Percentiles rank a stretch among this genome's conserved stretches.
Evolutionary conservation across 768 basidiomycete genomes (phyloP).

Genomic region (Roridomyces roridus): DNA sequence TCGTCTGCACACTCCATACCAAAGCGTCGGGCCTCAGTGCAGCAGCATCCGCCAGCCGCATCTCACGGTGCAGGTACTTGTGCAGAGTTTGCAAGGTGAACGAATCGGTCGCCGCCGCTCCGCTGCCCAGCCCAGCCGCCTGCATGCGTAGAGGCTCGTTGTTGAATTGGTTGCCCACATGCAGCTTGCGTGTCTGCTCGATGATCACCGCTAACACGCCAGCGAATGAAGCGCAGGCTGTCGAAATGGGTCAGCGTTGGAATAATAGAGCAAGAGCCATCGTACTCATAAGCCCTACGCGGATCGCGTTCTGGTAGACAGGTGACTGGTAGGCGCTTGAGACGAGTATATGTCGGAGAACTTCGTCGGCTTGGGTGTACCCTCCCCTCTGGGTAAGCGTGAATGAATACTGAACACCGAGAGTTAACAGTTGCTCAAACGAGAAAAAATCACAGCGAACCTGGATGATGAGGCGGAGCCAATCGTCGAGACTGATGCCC

Average conservation of each 20-base stretch:
- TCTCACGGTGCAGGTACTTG: slow-evolving; percentile 84
- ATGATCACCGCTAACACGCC: slow-evolving; percentile 64
- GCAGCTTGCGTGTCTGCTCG: slow-evolving; percentile 79
- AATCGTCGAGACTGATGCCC: slow-evolving; percentile 82
- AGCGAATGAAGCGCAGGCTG: slow-evolving; percentile 77
- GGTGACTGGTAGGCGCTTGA: slow-evolving; percentile 77
- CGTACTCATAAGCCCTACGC: slow-evolving; percentile 80
- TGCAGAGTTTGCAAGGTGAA: slow-evolving; percentile 82
- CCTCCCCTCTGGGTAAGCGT: slow-evolving; percentile 67
- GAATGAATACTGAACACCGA: slow-evolving; percentile 70
- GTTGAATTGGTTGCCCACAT: slow-evolving; percentile 81
- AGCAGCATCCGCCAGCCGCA: slow-evolving; percentile 71
- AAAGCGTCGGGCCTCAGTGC: slow-evolving; percentile 65
- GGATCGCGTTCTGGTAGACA: slow-evolving; percentile 70
- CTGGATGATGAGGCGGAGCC: slow-evolving; percentile 87
- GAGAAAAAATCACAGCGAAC: slow-evolving; percentile 46
- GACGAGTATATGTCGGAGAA: slow-evolving; percentile 74
- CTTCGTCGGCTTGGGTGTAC: slow-evolving; percentile 72
- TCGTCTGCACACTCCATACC: slow-evolving; percentile 64
- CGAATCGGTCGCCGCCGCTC: slow-evolving; percentile 70
- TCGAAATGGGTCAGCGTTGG: neutral
- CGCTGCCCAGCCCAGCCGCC: slow-evolving; percentile 73
- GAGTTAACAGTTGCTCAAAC: neutral
- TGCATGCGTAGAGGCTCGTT: slow-evolving; percentile 86
- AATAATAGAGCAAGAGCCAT: slow-evolving; percentile 8